These are phyloP conservation scores for Tolypocladium guangdongense DNA, from an alignment of 2,329 filamentous ascomycete genomes.

Conservation along the genomic window DNA sequence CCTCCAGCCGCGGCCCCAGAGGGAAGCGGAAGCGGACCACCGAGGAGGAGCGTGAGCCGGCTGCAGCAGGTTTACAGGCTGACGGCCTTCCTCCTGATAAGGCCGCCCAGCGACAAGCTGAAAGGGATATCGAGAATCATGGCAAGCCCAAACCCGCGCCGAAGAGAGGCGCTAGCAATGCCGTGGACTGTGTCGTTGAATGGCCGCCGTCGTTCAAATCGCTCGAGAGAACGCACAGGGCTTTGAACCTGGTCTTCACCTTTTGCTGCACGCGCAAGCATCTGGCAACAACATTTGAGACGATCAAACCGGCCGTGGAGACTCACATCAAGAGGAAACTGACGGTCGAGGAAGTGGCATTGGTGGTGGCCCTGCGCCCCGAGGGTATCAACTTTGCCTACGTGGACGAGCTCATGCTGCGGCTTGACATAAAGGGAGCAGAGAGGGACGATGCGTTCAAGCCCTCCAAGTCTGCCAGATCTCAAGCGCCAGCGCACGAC, in stretches of 20 bases:
- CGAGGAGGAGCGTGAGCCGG: not conserved
- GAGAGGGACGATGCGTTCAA: constrained; percentile 55
- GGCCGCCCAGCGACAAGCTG: not conserved
- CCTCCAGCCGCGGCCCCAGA: constrained; percentile 2
- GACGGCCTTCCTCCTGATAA: not conserved
- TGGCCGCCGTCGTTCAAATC: constrained; percentile 70
- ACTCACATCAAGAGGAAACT: constrained; percentile 64
- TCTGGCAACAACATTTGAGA: constrained; percentile 83
- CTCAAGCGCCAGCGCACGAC: constrained; percentile 40
- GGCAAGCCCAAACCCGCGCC: constrained; percentile 1
- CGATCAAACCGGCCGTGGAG: constrained; percentile 75
- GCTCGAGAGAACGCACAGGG: constrained; percentile 67
- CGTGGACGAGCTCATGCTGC: constrained; percentile 73
- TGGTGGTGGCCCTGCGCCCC: constrained; percentile 68
- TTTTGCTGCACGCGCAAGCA: constrained; percentile 93
- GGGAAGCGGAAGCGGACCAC: not conserved
- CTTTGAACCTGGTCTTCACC: constrained; percentile 85
- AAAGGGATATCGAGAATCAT: not conserved
- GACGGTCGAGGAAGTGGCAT: constrained; percentile 66
- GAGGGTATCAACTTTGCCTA: constrained; percentile 73
- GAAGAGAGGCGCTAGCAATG: constrained; percentile 10
- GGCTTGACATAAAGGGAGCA: constrained; percentile 65
- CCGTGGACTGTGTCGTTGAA: constrained; percentile 23
- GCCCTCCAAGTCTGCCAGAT: constrained; percentile 30
- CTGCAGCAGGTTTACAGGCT: not conserved